Base-by-base conservation (phyloP, 2,329 filamentous ascomycete species). In the Grosmannia clavigera region DNA sequence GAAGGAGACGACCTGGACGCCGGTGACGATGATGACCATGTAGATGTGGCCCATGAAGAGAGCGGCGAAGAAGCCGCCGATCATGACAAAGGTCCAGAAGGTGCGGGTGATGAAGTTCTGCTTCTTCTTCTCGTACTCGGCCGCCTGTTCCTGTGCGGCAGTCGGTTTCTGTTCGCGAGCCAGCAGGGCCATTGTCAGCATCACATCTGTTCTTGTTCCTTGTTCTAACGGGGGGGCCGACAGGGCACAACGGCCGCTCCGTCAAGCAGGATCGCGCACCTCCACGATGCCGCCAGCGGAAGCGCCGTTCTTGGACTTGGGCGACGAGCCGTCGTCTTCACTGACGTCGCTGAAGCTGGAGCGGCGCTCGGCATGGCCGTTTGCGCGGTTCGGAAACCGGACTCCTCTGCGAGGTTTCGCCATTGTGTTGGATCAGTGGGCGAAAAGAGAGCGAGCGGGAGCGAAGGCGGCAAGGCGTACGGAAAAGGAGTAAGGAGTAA, bases 51-150 rank as follows among this genome's bases (percentile, higher is more conserved):
- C 94, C 69, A 92, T 90, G 76, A 96, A 95, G 74, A 99, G 88
- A 65, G 90, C 84, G 61, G 83, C 81, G 75, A 97, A 96, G 81
- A 99, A 99, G 69, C 84, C 82, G 59, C 79, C 88, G 68, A 99
- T 95, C 94, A 99, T 99, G 75, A 96, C 86, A 65, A 99, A 86
- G 3, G 90, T 96, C 94, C 94, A 99, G 79, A 96, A 90, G 59
- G 92, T 92, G 69, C 94, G 86, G 48, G 91, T 95, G 69, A 96
- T 88, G 78, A 99, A 97, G 72, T 94, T 96, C 73, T 91, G 87
- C 78, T 95, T 96, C 76, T 99, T 99, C 83, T 97, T 97, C 71
- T 97, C 91, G 73, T 95, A 96, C 64, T 96, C 94, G 68, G 73
- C 72, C 58, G 71, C 71, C 62, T 75, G 71, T 63, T 77, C 73